These are phyloP conservation scores for Rhodotorula sp. DNA, from an alignment of 1,284 basidiomycete genomes.

Conservation along the genomic window DNA sequence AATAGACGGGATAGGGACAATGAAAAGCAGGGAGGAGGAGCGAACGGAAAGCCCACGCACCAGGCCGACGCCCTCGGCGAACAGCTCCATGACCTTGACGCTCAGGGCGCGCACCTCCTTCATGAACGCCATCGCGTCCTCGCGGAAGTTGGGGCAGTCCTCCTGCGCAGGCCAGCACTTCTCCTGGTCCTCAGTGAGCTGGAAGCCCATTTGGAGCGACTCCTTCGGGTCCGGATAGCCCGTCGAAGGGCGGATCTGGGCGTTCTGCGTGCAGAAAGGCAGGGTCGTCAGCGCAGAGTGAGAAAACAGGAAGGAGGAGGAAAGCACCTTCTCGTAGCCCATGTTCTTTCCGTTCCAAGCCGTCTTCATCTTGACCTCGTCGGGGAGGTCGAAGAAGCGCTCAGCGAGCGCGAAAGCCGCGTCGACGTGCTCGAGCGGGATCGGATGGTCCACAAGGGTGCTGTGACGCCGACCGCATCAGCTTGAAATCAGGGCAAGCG, in stretches of 20 bases:
- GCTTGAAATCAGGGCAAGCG: neutral
- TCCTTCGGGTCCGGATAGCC: constrained; percentile 48
- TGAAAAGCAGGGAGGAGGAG: neutral
- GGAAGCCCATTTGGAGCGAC: constrained; percentile 46
- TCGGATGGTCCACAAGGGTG: constrained; percentile 46
- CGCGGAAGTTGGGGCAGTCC: constrained; percentile 41
- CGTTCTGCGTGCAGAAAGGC: neutral
- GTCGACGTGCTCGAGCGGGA: constrained; percentile 42
- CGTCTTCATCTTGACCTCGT: constrained; percentile 46
- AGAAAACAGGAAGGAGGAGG: neutral
- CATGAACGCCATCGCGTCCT: constrained; percentile 37
- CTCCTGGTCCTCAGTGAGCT: constrained; percentile 24
- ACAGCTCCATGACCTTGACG: constrained; percentile 45
- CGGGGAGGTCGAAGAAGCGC: constrained; percentile 45
- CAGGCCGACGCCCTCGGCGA: constrained; percentile 46
- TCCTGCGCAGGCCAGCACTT: constrained; percentile 43
- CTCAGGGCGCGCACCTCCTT: constrained; percentile 41
- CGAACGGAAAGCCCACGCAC: neutral
- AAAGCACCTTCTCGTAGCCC: constrained; percentile 43
- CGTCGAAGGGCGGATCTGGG: constrained; percentile 47
- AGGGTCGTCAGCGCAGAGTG: neutral
- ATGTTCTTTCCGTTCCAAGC: constrained; percentile 44
- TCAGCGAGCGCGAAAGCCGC: constrained; percentile 42
- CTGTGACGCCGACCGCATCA: neutral
- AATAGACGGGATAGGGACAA: too few species aligned